phyloP scores from a whole-genome alignment of 495 filamentous ascomycete species.

The Talaromyces stipitatus region DNA sequence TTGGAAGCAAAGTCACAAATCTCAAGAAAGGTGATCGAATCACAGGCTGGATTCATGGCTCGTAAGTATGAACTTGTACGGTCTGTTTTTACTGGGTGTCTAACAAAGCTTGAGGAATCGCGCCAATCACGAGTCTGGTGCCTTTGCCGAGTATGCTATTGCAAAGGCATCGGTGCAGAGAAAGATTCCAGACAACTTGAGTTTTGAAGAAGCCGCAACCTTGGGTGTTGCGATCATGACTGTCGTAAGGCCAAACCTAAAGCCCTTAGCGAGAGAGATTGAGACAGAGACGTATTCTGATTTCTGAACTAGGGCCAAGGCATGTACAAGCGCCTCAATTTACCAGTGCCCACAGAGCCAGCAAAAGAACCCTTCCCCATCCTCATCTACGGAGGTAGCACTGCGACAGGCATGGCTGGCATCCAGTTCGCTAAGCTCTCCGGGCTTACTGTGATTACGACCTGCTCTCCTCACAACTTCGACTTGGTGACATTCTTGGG shows the following conservation, averaged over 20 bases:
- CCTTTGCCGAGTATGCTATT: constrained; percentile 32
- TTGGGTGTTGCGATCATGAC: constrained; percentile 13
- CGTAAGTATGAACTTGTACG: too few species aligned
- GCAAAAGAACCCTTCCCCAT: constrained; percentile 12
- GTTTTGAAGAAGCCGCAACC: constrained; percentile 21
- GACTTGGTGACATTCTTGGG: constrained; percentile 43
- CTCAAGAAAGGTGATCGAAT: constrained; percentile 6
- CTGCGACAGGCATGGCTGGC: constrained; percentile 20
- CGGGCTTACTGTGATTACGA: constrained; percentile 29
- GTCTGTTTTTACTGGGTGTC: too few species aligned
- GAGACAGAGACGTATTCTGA: too few species aligned
- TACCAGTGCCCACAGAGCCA: constrained; percentile 7
- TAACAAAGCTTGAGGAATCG: too few species aligned
- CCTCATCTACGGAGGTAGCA: constrained; percentile 24
- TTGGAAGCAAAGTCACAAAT: constrained; percentile 4
- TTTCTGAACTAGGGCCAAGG: too few species aligned
- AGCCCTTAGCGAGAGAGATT: too few species aligned
- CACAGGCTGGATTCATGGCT: constrained; percentile 7
- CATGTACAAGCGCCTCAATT: neutral
- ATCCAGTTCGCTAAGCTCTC: constrained; percentile 23
- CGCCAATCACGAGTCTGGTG: constrained; percentile 14
- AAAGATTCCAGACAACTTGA: constrained; percentile 20
- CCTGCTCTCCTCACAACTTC: constrained; percentile 50
- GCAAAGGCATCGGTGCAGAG: constrained; percentile 20
- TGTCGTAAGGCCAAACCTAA: too few species aligned